A percentile compares a stretch with the other conserved stretches of the same genome.
phyloP scores from a whole-genome alignment of 371 early-diverging fungal species.

The Coemansia sp. region DNA sequence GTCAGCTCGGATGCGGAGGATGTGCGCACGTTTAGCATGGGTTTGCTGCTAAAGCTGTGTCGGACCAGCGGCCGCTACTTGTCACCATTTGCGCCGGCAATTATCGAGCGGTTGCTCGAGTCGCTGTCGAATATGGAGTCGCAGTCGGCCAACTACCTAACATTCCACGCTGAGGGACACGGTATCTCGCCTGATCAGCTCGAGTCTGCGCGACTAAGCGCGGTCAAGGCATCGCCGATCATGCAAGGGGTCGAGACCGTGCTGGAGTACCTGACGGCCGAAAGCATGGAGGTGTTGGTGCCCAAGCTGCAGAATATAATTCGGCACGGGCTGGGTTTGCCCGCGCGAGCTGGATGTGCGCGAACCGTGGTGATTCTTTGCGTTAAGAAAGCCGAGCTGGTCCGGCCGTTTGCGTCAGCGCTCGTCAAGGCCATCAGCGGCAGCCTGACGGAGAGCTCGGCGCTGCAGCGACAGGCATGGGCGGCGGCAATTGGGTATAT shows the following conservation, averaged over 20 bases:
- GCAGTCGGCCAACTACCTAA: conserved; percentile 76
- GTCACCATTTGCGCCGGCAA: conserved; percentile 68
- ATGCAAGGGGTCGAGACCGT: conserved; percentile 82
- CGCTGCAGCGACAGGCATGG: conserved; percentile 80
- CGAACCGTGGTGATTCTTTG: conserved; percentile 77
- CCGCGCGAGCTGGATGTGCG: conserved; percentile 90
- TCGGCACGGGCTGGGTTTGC: conserved; percentile 82
- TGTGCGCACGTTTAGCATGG: conserved; percentile 80
- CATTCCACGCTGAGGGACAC: conserved; percentile 87
- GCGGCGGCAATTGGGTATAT: conserved; percentile 84
- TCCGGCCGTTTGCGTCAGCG: conserved; percentile 65
- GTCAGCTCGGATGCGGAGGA: conserved; percentile 84
- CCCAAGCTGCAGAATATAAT: conserved; percentile 70
- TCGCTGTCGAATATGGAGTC: conserved; percentile 77
- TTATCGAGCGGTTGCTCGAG: conserved; percentile 77
- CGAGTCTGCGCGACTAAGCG: conserved; percentile 70
- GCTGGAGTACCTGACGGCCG: conserved; percentile 68
- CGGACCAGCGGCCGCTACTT: conserved; percentile 72
- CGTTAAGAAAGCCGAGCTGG: conserved; percentile 61
- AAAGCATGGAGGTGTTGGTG: conserved; percentile 61
- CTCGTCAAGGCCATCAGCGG: conserved; percentile 75
- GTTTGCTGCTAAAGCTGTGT: conserved; percentile 78
- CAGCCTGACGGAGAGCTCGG: conserved; percentile 72
- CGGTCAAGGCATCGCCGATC: conserved; percentile 54
- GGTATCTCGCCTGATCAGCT: conserved; percentile 86